These are phyloP conservation scores for Arthrobotrys musiformis DNA, from an alignment of 2,329 filamentous ascomycete species.

Conservation along the genomic window DNA sequence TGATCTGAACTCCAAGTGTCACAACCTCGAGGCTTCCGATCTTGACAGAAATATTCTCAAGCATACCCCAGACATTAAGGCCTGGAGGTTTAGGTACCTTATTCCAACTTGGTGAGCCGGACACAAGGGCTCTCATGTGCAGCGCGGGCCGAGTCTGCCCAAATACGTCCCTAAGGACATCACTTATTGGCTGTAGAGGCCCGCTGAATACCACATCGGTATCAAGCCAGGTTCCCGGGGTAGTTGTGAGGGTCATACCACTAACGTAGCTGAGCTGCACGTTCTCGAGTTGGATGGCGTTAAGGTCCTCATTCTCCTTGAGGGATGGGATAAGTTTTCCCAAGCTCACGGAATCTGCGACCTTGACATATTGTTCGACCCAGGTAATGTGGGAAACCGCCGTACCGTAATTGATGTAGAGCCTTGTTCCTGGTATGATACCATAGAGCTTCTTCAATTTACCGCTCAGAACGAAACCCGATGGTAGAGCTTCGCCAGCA, in stretches of 20 bases:
- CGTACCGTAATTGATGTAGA: slow-evolving; percentile 12
- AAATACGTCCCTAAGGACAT: slow-evolving; percentile 11
- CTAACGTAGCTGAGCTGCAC: not conserved
- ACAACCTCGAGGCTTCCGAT: not conserved
- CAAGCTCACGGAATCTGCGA: slow-evolving; percentile 6
- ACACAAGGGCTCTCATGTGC: slow-evolving; percentile 7
- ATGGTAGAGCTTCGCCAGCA: not conserved
- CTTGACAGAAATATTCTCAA: slow-evolving; percentile 12
- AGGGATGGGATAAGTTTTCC: slow-evolving; percentile 10
- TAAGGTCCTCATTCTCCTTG: slow-evolving; percentile 7
- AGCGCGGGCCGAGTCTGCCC: not conserved
- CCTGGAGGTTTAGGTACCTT: not conserved
- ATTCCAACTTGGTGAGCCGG: not conserved
- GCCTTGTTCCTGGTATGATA: slow-evolving; percentile 2
- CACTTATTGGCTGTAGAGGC: slow-evolving; percentile 12
- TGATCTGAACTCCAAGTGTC: slow-evolving; percentile 7
- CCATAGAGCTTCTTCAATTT: slow-evolving; percentile 9
- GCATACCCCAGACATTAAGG: slow-evolving; percentile 15
- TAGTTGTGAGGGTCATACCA: not conserved
- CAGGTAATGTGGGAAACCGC: slow-evolving; percentile 14
- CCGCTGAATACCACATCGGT: slow-evolving; percentile 19
- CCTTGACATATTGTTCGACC: slow-evolving; percentile 19
- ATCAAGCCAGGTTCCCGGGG: slow-evolving; percentile 11
- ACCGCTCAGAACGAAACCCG: slow-evolving; percentile 10
- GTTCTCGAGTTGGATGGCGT: slow-evolving; percentile 20